Percentiles rank a stretch among this genome's conserved stretches.
Conservation (phyloP, 2,329 filamentous ascomycete species). For the Xylaria sp. region DNA sequence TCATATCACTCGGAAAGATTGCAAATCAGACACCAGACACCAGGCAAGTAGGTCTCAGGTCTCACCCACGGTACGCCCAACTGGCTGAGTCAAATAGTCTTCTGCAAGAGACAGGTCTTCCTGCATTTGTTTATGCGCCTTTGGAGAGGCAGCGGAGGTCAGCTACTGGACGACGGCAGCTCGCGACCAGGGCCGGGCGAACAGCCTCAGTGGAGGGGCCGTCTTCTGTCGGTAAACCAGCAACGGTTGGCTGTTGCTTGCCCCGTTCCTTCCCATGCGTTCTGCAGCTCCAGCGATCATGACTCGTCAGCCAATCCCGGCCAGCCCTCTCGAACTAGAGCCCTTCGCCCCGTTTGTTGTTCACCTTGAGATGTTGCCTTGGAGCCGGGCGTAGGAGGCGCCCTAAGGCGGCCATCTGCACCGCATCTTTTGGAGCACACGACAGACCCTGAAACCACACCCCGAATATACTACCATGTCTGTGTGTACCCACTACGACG, state of each 20-base stretch:
- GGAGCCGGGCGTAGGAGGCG: constrained; percentile 16
- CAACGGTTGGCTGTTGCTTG: constrained; percentile 33
- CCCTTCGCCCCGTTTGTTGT: constrained; percentile 35
- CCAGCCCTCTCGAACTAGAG: constrained; percentile 20
- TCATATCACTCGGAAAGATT: constrained; percentile 18
- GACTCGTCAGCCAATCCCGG: constrained; percentile 29
- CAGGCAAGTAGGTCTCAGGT: constrained; percentile 14
- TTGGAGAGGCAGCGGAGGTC: constrained; percentile 26
- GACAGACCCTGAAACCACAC: constrained; percentile 16
- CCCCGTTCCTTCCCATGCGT: constrained; percentile 31
- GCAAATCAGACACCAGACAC: constrained; percentile 12
- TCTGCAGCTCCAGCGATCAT: constrained; percentile 20
- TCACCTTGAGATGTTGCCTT: constrained; percentile 24
- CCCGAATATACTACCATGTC: neutral
- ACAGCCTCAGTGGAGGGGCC: constrained; percentile 28
- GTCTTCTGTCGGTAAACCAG: constrained; percentile 25
- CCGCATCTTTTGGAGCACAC: constrained; percentile 13
- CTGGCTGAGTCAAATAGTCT: constrained; percentile 15
- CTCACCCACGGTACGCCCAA: constrained; percentile 26
- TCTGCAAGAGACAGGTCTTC: constrained; percentile 23
- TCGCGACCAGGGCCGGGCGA: constrained; percentile 27
- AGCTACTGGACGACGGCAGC: constrained; percentile 33
- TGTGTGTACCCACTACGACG: constrained; percentile 23
- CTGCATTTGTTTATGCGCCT: constrained; percentile 33
- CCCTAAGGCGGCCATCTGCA: constrained; percentile 19